These are phyloP conservation scores for Phytophthora vignae DNA, from an alignment of 352 stramenopile genomes.

Conservation along the genomic window DNA sequence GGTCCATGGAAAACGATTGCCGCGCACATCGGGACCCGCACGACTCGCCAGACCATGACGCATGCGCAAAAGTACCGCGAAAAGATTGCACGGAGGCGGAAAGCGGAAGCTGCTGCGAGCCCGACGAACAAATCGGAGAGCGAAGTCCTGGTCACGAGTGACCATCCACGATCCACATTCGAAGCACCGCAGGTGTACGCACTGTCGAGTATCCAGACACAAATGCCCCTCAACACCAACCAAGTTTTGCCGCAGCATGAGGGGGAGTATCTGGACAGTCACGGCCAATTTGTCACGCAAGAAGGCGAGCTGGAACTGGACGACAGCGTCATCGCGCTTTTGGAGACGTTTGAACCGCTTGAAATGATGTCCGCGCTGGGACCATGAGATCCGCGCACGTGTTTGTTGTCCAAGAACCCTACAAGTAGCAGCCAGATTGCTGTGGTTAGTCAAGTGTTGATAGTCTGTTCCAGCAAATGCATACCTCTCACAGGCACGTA, in stretches of 20 bases:
- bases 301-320: constrained; percentile 42
- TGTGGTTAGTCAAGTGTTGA: constrained; percentile 41
- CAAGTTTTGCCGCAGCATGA: constrained; percentile 18
- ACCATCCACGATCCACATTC: constrained; percentile 18
- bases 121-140: constrained; percentile 28
- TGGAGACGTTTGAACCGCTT: constrained; percentile 50
- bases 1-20: constrained; percentile 52
- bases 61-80: constrained; percentile 61
- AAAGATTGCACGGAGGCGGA: constrained; percentile 55
- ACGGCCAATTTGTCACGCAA: constrained; percentile 34
- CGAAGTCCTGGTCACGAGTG: constrained; percentile 21
- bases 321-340: constrained; percentile 43
- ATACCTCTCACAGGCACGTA: constrained; percentile 32
- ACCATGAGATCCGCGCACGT: constrained; percentile 18
- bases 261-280: constrained; percentile 36
- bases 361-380: constrained; percentile 44
- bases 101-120: constrained; percentile 33
- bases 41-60: constrained; percentile 62
- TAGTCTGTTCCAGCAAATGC: constrained; percentile 35
- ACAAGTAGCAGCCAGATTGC: constrained; percentile 23
- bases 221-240: constrained; percentile 5
- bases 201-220: not conserved
- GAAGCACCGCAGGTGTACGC: constrained; percentile 15
- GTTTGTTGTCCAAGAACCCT: constrained; percentile 35
- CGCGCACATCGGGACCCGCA: constrained; percentile 63